These are phyloP conservation scores for Stentor roeselii DNA, from an alignment of 73 alveolate genomes.

Conservation along the genomic window DNA sequence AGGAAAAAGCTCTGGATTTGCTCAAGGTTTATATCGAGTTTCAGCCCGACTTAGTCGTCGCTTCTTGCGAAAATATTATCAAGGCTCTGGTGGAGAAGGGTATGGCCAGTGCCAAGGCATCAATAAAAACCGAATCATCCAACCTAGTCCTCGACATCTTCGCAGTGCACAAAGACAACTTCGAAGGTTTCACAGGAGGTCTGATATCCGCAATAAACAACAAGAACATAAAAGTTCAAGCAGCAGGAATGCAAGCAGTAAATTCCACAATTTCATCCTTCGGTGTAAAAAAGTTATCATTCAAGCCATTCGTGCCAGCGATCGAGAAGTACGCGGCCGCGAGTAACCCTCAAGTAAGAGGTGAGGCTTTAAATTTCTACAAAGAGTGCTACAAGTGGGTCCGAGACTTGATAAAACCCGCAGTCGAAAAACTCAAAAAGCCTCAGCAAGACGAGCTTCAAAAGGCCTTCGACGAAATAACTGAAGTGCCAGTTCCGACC, in stretches of 20 bases:
- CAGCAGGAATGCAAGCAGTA: slow-evolving; percentile 42
- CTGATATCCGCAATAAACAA: slow-evolving; percentile 43
- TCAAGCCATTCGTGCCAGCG: slow-evolving; percentile 52
- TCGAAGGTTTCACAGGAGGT: slow-evolving; percentile 48
- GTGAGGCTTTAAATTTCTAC: slow-evolving; percentile 65
- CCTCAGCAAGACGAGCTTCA: slow-evolving; percentile 50
- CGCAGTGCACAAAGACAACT: slow-evolving; percentile 55
- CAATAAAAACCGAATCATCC: slow-evolving; percentile 38
- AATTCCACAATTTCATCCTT: slow-evolving; percentile 43
- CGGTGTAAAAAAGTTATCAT: slow-evolving; percentile 59
- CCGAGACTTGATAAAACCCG: slow-evolving; percentile 58
- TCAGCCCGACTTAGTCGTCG: slow-evolving; percentile 34
- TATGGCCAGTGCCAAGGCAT: slow-evolving; percentile 65
- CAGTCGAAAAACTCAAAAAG: slow-evolving; percentile 52
- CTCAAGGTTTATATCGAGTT: slow-evolving; percentile 41
- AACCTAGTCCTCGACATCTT: slow-evolving; percentile 50
- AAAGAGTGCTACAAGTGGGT: slow-evolving; percentile 70
- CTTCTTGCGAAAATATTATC: slow-evolving; percentile 36
- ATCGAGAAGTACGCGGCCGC: slow-evolving; percentile 53
- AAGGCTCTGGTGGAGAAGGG: slow-evolving; percentile 63
- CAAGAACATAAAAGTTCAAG: slow-evolving; percentile 55
- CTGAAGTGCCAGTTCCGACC: slow-evolving; percentile 40
- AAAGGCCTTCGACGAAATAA: slow-evolving; percentile 35
- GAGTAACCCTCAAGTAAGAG: slow-evolving; percentile 49
- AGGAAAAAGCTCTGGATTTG: slow-evolving; percentile 63